These are phyloP conservation scores for Kregervanrija fluxuum DNA, from an alignment of 805 yeast genomes.

Conservation along the genomic window DNA sequence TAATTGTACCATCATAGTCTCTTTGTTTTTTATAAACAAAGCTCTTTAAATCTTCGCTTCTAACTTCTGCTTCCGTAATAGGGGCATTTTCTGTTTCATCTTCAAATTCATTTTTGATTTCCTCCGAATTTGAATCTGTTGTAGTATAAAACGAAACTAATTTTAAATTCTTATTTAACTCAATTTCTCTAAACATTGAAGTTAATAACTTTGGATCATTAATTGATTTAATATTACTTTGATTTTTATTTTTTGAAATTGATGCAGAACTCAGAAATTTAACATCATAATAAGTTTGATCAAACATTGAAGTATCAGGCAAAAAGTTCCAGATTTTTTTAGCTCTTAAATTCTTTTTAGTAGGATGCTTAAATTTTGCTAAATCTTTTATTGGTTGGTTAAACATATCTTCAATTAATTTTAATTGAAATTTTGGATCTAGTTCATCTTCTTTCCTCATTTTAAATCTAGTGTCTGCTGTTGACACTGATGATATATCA, in stretches of 20 bases:
- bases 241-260: slow-evolving; percentile 29
- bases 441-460: slow-evolving; percentile 28
- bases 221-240: slow-evolving; percentile 25
- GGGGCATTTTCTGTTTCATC: slow-evolving; percentile 43
- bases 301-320: slow-evolving; percentile 91
- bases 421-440: slow-evolving; percentile 58
- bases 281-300: slow-evolving; percentile 59
- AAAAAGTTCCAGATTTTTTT: slow-evolving; percentile 71
- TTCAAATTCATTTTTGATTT: slow-evolving; percentile 35
- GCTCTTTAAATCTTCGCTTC: slow-evolving; percentile 28
- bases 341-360: slow-evolving; percentile 64
- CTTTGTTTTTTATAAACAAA: slow-evolving; percentile 58
- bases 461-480: slow-evolving; percentile 17
- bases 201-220: slow-evolving; percentile 37
- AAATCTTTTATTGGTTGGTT: slow-evolving; percentile 38
- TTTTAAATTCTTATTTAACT: slow-evolving; percentile 55
- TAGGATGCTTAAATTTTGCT: slow-evolving; percentile 59
- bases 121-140: slow-evolving; percentile 33
- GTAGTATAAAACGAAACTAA: slow-evolving; percentile 70
- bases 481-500: slow-evolving; percentile 26
- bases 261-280: slow-evolving; percentile 58
- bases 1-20: slow-evolving; percentile 71
- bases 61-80: slow-evolving; percentile 39
- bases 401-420: slow-evolving; percentile 73
- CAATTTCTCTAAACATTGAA: slow-evolving; percentile 67